Base-by-base conservation (phyloP, 1,284 basidiomycete genomes). In the Fomitopsis palustris region DNA sequence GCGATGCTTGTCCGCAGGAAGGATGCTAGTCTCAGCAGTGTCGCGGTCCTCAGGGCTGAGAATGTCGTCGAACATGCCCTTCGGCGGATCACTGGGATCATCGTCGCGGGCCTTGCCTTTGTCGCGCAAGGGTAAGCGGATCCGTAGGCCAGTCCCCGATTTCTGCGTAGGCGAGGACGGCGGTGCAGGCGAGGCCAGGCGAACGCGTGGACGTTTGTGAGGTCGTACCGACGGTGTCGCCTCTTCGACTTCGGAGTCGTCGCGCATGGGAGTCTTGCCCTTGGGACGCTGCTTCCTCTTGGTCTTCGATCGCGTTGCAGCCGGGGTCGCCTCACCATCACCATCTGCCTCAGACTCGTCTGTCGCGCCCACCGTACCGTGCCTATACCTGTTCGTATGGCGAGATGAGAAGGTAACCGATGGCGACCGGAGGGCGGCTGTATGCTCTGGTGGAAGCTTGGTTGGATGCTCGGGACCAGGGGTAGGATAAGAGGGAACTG, bases 61-160 rank as follows among this genome's bases (percentile, higher is more conserved):
- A 57, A 96, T 78, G 41, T 95, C 91, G 58, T 96, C 90, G 74
- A 96, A 93, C 59, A 95, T 78, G n/a, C 86, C 85, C 42, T 76
- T 78, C 42, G 68, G 61, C 19, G 57, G 49, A 19, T 74, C 75
- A 2, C 77, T 75, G n/a, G 65, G 75, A 23, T 84, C 81, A 8
- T 85, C 83, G 55, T 89, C 86, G n/a, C 80, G 80, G 53, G 78
- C 79, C 66, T 81, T 82, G 43, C 84, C 86, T 69, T 88, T 90
- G 19, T 81, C 80, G 59, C 76, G 75, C 5, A 77, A 71, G 0
- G 85, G 78, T 31, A 88, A 71, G 35, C 82, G 82, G 55, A 88
- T 72, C 27, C 83, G 80, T 16, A 88, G 80, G 52, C 76, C 72
- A 35, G 78, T 52, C 31, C 67, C 63, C 21, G 68, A 62, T 42